Evolutionary conservation across 2,329 filamentous ascomycete species (phyloP).

Genomic region (Tolypocladium endophyticum): DNA sequence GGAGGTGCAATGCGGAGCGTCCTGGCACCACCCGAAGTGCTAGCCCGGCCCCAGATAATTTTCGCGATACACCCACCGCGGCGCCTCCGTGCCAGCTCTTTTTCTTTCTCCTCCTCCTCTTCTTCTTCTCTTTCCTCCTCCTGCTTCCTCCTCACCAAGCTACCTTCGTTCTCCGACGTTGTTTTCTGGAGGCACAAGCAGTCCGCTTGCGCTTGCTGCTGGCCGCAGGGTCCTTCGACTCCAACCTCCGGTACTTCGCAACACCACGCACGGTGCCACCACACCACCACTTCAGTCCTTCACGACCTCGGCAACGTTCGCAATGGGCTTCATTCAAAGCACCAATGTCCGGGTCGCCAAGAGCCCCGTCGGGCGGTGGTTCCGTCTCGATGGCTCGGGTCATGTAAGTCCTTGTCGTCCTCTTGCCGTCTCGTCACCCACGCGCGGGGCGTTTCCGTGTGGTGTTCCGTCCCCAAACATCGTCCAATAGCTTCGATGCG

Average conservation of each 20-base stretch:
- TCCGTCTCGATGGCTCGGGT: conserved; percentile 71
- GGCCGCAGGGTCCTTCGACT: not conserved
- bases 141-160: not conserved
- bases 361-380: conserved; percentile 59
- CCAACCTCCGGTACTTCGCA: not conserved
- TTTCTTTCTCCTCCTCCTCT: not conserved
- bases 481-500: not conserved
- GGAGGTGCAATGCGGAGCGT: not conserved
- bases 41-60: not conserved
- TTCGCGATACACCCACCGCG: not conserved
- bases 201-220: not conserved
- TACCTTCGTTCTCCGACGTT: not conserved
- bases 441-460: not conserved
- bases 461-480: not conserved
- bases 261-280: not conserved
- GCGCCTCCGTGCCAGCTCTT: not conserved
- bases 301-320: not conserved
- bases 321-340: conserved; percentile 38
- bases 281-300: not conserved
- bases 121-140: not conserved
- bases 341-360: conserved; percentile 49
- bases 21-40: not conserved
- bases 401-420: conserved; percentile 49
- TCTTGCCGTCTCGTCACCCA: not conserved
- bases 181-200: not conserved